Percentiles rank a stretch among this genome's conserved stretches.
These are phyloP conservation scores for Suhomyces bokatorum DNA, from an alignment of 1,139 yeast genomes.

Conservation along the genomic window DNA sequence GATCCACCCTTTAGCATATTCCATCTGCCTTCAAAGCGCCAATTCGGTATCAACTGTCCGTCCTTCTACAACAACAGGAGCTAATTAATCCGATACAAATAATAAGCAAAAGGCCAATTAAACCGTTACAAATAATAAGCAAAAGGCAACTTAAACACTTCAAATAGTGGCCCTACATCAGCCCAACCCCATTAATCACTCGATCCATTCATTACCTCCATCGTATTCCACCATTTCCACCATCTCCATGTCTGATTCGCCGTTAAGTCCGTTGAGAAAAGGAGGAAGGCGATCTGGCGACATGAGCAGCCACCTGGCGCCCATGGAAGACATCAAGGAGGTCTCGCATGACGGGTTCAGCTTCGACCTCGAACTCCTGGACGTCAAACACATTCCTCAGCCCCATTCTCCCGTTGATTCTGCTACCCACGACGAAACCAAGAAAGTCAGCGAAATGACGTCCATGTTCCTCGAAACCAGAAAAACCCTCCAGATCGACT, in stretches of 20 bases:
- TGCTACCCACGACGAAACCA: constrained; percentile 20
- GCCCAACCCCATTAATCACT: too few species aligned
- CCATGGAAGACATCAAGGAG: constrained; percentile 4
- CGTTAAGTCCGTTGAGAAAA: constrained; percentile 2
- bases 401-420: background rate
- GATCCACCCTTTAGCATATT: too few species aligned
- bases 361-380: constrained; percentile 5
- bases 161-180: too few species aligned
- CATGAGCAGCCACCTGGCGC: background rate
- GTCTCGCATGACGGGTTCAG: constrained; percentile 5
- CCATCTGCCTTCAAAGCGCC: too few species aligned
- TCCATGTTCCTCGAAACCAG: constrained; percentile 45
- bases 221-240: too few species aligned
- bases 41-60: too few species aligned
- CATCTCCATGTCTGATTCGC: background rate
- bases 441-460: constrained; percentile 46
- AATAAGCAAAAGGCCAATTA: too few species aligned
- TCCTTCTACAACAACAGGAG: too few species aligned
- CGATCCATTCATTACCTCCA: too few species aligned
- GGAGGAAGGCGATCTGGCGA: constrained; percentile 5
- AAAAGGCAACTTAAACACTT: too few species aligned
- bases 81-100: too few species aligned
- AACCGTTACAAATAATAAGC: too few species aligned
- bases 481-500: constrained; percentile 41
- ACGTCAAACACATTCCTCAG: background rate